Base-by-base conservation (phyloP, 2,329 filamentous ascomycete species). In the Fusarium concolor region DNA sequence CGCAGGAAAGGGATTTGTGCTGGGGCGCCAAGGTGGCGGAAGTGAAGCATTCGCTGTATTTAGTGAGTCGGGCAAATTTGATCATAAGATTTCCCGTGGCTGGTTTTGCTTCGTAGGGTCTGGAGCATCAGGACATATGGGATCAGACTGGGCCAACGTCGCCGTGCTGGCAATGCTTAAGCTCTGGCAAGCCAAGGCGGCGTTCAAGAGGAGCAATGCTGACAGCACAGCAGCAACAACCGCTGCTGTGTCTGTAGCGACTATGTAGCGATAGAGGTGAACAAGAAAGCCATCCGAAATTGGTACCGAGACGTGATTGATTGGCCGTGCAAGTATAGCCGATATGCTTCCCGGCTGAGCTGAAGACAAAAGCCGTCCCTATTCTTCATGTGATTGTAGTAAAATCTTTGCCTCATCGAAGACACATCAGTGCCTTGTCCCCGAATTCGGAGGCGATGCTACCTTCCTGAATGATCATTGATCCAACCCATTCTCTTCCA, bases 351-450 rank as follows among this genome's bases (percentile, higher is more conserved):
- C 56, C 4, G 26, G 38, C 31, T 45, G 33, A 22, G 37, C 31
- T 26, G 12, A 47, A 41, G 31, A 24, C 41, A 38, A n/a, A 28
- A n/a, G 20, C n/a, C 10, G 14, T 7, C 7, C 45, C 6, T 52
- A 26, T 31, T 41, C 18, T 20, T 26, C 41, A 24, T 35, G 18
- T 44, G 31, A 24, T 35, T 28, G 18, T 7, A 12, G 24, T 12
- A 8, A 41, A 29, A 22, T 12, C 22, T 24, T 28, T 20, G 29
- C 45, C 46, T 80, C 71, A 90, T 68, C 83, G 82, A 46, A 96
- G 79, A 79, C 94, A 97, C 80, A 96, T 87, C 57, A 95, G 77
- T 6, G 93, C 89, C 72, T 95, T 87, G 56, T 94, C 90, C 3
- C 95, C 95, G 82, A 97, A 97, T 14, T 87, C 80, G 51, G 81